Evolutionary conservation across 345 rosid genomes (phyloP).

Genomic region (Clarkia xantiana): DNA sequence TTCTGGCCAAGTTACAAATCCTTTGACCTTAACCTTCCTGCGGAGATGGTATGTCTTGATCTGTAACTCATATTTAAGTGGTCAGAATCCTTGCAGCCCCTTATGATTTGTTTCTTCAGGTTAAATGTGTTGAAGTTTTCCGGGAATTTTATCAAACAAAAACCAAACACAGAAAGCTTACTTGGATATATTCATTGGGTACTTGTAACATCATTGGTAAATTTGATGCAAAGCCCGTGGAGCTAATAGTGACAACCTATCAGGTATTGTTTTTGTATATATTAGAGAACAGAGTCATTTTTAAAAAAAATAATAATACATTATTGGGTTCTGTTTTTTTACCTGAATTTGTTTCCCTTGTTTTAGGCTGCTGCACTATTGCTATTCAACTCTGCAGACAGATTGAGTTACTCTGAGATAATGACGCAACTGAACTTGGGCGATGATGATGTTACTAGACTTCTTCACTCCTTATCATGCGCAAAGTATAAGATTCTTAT

Average conservation of each 20-base stretch:
- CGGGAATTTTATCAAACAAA: conserved; percentile 46
- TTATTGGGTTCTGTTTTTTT: neutral
- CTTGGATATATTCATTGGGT: conserved; percentile 62
- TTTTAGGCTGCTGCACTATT: conserved; percentile 70
- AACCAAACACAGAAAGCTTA: conserved; percentile 54
- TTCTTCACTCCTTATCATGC: conserved; percentile 82
- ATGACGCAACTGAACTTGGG: conserved; percentile 66
- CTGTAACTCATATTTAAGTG: neutral
- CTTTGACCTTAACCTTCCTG: conserved; percentile 62
- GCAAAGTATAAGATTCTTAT: conserved; percentile 67
- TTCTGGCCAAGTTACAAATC: conserved; percentile 92
- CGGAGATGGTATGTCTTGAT: conserved; percentile 45
- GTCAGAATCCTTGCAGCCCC: neutral
- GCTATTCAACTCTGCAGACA: conserved; percentile 72
- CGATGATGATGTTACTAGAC: conserved; percentile 71
- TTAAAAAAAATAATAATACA: no score
- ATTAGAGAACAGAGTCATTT: no score
- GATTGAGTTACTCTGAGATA: conserved; percentile 68
- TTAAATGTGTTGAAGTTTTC: conserved; percentile 55
- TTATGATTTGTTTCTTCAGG: conserved; percentile 23
- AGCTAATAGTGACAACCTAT: conserved; percentile 54
- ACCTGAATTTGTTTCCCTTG: neutral
- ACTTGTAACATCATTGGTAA: conserved; percentile 43
- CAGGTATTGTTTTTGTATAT: no score
- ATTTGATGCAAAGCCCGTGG: conserved; percentile 51